Base-by-base conservation (phyloP, 2,329 filamentous ascomycete species). In the Sporothrix schenckii region DNA sequence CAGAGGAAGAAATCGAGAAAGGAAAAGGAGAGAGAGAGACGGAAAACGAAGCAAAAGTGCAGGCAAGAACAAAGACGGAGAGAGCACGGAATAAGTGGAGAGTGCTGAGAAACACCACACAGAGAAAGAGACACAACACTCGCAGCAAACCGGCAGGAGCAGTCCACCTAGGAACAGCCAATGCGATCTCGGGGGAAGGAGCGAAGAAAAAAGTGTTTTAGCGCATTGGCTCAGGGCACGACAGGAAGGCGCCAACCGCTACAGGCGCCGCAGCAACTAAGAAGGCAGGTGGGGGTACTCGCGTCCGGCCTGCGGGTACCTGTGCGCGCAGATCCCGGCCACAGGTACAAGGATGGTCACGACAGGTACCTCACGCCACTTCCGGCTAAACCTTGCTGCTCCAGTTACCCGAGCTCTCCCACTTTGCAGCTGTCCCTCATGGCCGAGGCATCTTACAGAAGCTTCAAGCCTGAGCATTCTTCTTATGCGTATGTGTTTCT, bases 361-460 rank as follows among this genome's bases (percentile, higher is more conserved):
- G 6, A 19, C 16, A 16, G 68, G 61, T 72, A 72, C 68, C 24
- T 65, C 11, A 39, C 34, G 53, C 67, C 49, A 54, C 60, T 44
- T 27, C 69, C 69, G 71, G 71, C 72, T 73, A 72, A 70, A 53
- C 44, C 53, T 30, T 63, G 34, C 52, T 68, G 70, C 73, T 73
- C 73, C 73, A 74, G 73, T 73, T 61, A 70, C 50, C 73, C 73
- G 73, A 73, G 71, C 72, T 68, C 27, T 7, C 66, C 69, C 58
- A 60, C 61, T 44, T 30, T 50, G 49, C 54, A 63, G 58, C 49
- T 30, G 49, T 72, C 72, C 69, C 72, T 67, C 71, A 70, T 21
- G 71, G 72, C 72, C 72, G 72, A 73, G 72, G 72, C 66, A 44
- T 14, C 14, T 11, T 44, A 44, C 41, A 13, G 41, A 4, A 56